These are phyloP conservation scores for Persicaria maculosa DNA, from an alignment of 148 eudicot genomes.

Conservation along the genomic window DNA sequence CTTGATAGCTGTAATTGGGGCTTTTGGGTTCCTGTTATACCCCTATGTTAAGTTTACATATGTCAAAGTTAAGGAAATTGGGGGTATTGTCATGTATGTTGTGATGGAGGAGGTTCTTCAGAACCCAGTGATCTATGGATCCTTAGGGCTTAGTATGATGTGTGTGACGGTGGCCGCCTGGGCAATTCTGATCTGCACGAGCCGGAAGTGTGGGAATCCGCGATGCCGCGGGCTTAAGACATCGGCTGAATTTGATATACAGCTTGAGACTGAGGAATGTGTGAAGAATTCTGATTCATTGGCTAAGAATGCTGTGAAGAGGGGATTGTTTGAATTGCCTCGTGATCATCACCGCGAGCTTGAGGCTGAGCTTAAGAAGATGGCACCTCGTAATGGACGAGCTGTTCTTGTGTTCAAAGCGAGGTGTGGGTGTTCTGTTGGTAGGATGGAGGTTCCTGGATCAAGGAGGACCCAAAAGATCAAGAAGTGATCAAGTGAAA, in stretches of 20 bases:
- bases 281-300: conserved; percentile 38
- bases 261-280: conserved; percentile 70
- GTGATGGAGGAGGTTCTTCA: conserved; percentile 50
- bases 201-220: conserved; percentile 53
- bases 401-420: conserved; percentile 72
- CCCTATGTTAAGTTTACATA: conserved; percentile 42
- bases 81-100: conserved; percentile 22
- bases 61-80: conserved; percentile 22
- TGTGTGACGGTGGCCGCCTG: conserved; percentile 51
- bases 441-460: conserved; percentile 85
- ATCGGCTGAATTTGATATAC: conserved; percentile 81
- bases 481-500: conserved; percentile 40
- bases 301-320: conserved; percentile 37
- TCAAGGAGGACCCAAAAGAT: conserved; percentile 56
- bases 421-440: conserved; percentile 81
- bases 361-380: conserved; percentile 82
- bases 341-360: conserved; percentile 66
- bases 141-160: conserved; percentile 55
- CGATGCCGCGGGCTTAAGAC: conserved; percentile 62
- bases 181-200: conserved; percentile 48
- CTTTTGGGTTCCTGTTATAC: conserved; percentile 61
- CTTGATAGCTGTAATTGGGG: conserved; percentile 61
- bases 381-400: conserved; percentile 83
- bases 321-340: conserved; percentile 66
- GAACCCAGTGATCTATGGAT: conserved; percentile 64